Base-by-base conservation (phyloP, 768 basidiomycete species). In the Termitomyces sp. region DNA sequence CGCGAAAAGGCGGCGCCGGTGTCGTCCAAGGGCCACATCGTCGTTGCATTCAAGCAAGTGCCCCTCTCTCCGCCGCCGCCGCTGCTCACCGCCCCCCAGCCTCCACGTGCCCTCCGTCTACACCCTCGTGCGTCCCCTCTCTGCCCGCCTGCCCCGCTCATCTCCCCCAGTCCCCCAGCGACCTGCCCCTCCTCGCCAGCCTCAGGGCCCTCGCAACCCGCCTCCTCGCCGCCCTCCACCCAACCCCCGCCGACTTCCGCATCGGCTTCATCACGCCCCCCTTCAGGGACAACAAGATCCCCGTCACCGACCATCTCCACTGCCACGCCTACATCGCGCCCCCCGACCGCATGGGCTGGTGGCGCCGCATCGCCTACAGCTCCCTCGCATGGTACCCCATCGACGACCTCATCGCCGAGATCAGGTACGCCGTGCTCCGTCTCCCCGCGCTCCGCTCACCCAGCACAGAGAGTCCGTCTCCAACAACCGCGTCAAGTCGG, bases 401-500 rank as follows among this genome's bases (percentile, higher is more conserved):
- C 50, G 87, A 90, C 58, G 88, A 90, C 70, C 74, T 91, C 48
- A 87, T 91, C 64, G 89, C 89, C 20, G 88, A 91, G 69, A 91
- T 91, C 64, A 77, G 90, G 90, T 90, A 62, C 48, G 2, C 15
- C 22, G 15, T 20, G 50, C 49, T 36, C 60, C 47, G 37, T 33
- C 16, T 47, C 10, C n/a, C n/a, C 20, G n/a, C n/a, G n/a, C 26
- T 36, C 49, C 52, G 41, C 54, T 60, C 56, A 41, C 0, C 34
- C 55, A 29, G 50, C 50, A 41, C 72, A 92, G 91, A 49, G 90
- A 93, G 71, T 81, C 84, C 20, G 84, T 86, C 3, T 85, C 88
- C 15, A 94, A 92, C 67, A 92, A 94, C 71, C 85, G 90, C 42
- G 74, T 94, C 68, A 91, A 90, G 68, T 90, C 90, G 7, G 89